Conservation (phyloP, 2,329 filamentous ascomycete genomes). For the Neonectria hederae region DNA sequence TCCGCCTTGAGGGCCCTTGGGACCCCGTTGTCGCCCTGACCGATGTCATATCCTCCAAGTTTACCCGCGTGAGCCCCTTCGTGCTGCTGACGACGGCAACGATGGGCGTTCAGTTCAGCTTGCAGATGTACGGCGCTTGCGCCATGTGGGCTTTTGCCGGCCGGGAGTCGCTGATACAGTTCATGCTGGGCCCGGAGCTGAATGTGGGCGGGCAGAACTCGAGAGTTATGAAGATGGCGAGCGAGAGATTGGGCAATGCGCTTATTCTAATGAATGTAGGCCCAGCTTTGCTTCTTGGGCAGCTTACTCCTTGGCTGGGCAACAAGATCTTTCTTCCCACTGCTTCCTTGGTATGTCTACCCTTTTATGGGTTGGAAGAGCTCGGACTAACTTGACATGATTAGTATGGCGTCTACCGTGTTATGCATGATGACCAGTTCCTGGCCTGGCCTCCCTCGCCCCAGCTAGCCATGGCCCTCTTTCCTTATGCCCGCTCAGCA, state of each 20-base stretch:
- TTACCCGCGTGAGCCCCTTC: slow-evolving; percentile 66
- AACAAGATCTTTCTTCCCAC: slow-evolving; percentile 54
- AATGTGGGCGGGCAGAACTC: slow-evolving; percentile 39
- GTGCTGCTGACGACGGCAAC: slow-evolving; percentile 70
- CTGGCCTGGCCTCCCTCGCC: slow-evolving; percentile 64
- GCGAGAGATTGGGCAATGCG: slow-evolving; percentile 46
- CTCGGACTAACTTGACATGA: slow-evolving; percentile 2
- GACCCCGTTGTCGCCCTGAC: slow-evolving; percentile 76
- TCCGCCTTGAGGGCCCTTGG: slow-evolving; percentile 77
- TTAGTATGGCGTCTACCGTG: slow-evolving; percentile 59
- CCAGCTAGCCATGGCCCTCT: slow-evolving; percentile 58
- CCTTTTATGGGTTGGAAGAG: too few relatives aligned
- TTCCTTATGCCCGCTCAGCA: slow-evolving; percentile 57
- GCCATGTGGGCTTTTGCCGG: slow-evolving; percentile 64
- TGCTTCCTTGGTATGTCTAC: slow-evolving; percentile 51
- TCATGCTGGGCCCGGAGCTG: slow-evolving; percentile 51
- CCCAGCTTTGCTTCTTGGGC: slow-evolving; percentile 56
- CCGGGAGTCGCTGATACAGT: slow-evolving; percentile 53
- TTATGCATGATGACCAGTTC: slow-evolving; percentile 56
- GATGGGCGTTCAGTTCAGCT: slow-evolving; percentile 60
- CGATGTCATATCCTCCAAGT: slow-evolving; percentile 64
- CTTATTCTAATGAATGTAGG: slow-evolving; percentile 56
- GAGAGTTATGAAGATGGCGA: slow-evolving; percentile 37
- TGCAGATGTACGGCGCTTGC: slow-evolving; percentile 62
- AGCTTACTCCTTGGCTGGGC: slow-evolving; percentile 55